Base-by-base conservation (phyloP, 176 grass and related monocot species). In the Bolboschoenus planiculmis region DNA sequence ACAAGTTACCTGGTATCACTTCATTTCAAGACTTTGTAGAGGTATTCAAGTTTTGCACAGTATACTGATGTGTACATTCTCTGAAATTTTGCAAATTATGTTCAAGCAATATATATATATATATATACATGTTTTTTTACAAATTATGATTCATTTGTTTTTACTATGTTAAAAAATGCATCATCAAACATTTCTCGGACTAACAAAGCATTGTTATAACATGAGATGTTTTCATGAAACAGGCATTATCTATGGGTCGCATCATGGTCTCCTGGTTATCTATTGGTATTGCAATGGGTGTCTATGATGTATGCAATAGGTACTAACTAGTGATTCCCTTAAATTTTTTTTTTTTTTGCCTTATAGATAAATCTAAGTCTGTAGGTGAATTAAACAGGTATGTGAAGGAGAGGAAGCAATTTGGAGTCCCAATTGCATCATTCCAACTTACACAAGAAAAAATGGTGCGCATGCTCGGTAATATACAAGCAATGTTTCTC, bases 391-490 rank as follows among this genome's bases (percentile, higher is more conserved):
- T 18, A 55, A 87, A 85, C 71, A 88, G 93, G 84, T 95, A 95
- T 66, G 59, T 92, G 79, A 92, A 90, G 85, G 93, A 95, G 83
- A 92, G 93, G 56, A 92, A 95, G 15, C 90, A 95, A 30, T 95
- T 92, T 62, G 90, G 90, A 46, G 88, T 76, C 72, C 90, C 90
- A 50, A 60, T 95, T 42, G 93, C 88, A 39, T 62, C 93, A 51
- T 95, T 92, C 53, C 93, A 95, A 83, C 81, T 95, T 78, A 95
- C 89, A 60, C 90, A 95, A 88, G 93, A 90, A 77, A 95, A 90
- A 15, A 85, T 95, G 54, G 90, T 84, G 16, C 83, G 90, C 14
- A 95, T 92, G 90, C 93, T 95, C 64, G 90, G 93, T 71, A 92
- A 92, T 39, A 64, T 95, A 76, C 93, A 95, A 64, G 85, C 93